A percentile compares a stretch with the other conserved stretches of the same genome.
phyloP scores from a whole-genome alignment of 2,329 filamentous ascomycete species.

The Colletotrichum euphorbiae region DNA sequence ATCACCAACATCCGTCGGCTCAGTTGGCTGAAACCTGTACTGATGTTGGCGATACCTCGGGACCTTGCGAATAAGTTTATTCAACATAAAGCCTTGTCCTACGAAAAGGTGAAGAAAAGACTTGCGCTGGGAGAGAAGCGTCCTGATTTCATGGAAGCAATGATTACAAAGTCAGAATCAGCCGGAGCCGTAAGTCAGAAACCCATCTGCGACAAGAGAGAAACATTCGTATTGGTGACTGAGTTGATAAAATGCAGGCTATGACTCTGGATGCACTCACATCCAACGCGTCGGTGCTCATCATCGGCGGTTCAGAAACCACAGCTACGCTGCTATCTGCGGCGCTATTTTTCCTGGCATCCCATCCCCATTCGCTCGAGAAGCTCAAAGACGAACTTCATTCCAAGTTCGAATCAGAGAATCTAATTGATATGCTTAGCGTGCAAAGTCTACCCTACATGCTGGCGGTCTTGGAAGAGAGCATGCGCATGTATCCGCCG shows the following conservation, averaged over 20 bases:
- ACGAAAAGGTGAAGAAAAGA: conserved; percentile 17
- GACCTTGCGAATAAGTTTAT: neutral
- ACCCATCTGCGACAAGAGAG: neutral
- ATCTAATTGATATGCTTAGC: conserved; percentile 50
- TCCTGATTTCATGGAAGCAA: conserved; percentile 31
- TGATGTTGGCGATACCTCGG: neutral
- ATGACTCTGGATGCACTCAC: conserved; percentile 29
- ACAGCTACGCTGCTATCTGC: conserved; percentile 47
- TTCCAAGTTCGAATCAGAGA: conserved; percentile 45
- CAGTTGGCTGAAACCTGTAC: neutral
- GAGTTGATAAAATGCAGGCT: neutral
- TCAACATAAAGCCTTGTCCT: conserved; percentile 1
- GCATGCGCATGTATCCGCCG: conserved; percentile 53
- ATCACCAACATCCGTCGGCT: neutral
- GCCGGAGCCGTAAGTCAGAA: neutral
- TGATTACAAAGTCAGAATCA: conserved; percentile 29
- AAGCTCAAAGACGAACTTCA: conserved; percentile 53
- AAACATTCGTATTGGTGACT: neutral
- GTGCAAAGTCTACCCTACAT: conserved; percentile 51
- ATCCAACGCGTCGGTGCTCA: conserved; percentile 39
- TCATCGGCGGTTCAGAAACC: conserved; percentile 49
- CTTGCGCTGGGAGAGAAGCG: neutral
- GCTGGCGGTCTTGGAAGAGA: conserved; percentile 54
- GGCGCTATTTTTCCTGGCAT: conserved; percentile 44
- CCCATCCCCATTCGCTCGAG: conserved; percentile 45